A percentile compares a stretch with the other conserved stretches of the same genome.
Evolutionary conservation across 345 rosid genomes (phyloP).

Genomic region (Turritis glabra): DNA sequence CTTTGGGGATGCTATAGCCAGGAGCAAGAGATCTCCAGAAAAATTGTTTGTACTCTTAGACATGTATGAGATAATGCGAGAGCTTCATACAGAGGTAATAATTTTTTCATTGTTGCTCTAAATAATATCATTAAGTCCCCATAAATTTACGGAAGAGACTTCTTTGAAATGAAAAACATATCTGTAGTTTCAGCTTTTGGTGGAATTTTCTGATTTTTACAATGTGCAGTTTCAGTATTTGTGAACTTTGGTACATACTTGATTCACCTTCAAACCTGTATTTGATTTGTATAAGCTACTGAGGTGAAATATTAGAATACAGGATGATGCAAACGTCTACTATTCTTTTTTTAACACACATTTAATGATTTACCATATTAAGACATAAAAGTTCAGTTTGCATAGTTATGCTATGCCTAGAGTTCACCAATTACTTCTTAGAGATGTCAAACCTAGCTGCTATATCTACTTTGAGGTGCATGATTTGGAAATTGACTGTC

Average conservation of each 20-base stretch:
- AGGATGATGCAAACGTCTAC: neutral
- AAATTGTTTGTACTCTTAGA: slow-evolving; percentile 96
- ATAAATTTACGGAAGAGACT: slow-evolving; percentile 12
- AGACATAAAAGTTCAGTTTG: neutral
- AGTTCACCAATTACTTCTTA: slow-evolving; percentile 13
- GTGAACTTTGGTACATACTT: neutral
- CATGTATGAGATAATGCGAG: slow-evolving; percentile 98
- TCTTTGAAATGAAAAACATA: neutral
- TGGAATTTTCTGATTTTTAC: neutral
- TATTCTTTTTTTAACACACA: neutral
- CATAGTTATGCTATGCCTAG: neutral
- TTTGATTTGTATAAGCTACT: neutral
- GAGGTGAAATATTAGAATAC: neutral
- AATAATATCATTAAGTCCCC: slow-evolving; percentile 1
- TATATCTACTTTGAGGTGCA: neutral
- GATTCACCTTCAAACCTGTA: slow-evolving; percentile 5
- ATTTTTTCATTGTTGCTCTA: neutral
- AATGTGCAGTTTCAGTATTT: slow-evolving; percentile 5
- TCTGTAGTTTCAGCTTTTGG: slow-evolving; percentile 14
- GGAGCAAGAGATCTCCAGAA: slow-evolving; percentile 97
- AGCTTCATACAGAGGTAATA: slow-evolving; percentile 91
- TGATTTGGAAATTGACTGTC: neutral
- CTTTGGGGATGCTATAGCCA: slow-evolving; percentile 98
- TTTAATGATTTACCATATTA: neutral
- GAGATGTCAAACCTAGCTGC: slow-evolving; percentile 17